Base-by-base conservation (phyloP, 208 protist species). In the Angomonas ambiguus region DNA sequence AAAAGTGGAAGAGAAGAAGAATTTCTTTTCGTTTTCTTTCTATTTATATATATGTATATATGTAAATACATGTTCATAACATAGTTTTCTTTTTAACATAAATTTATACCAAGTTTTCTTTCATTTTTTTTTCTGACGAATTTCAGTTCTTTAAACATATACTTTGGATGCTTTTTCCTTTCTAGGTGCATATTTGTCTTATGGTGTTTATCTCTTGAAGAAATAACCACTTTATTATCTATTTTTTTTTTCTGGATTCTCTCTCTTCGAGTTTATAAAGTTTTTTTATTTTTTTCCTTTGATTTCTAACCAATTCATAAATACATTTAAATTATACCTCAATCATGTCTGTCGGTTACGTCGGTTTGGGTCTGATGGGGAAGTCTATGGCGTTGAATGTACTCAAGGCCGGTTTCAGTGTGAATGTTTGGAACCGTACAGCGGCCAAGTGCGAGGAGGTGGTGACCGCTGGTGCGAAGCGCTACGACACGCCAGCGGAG, bases 291-390 rank as follows among this genome's bases (percentile, higher is more conserved):
- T 3, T 8, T 30, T 68, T 71, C 27, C 59, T 65, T 70, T 65
- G 8, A 35, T 49, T 1, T 30, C 13, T 32, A 2, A 4, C 5
- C 27, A 42, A 49, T 2, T 1, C 25, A 28, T 16, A 28, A 11
- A 18, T 25, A 30, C 20, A n/a, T n/a, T 25, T 51, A 20, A 57
- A 11, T 32, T 22, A 56, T 27, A 3, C 16, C 34, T 42, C 49
- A 38, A 67, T 34, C 57, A 74, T 96, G 58, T 77, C 67, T 34
- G 79, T 97, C 62, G 95, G 95, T 20, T 98, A 95, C 67, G 92
- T 98, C 70, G 95, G 95, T 13, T 79, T 96, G 20, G 95, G 95
- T 16, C 82, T 97, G 28, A 98, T 98, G 95, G 95, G 95, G 20
- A 88, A 84, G 57, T 86, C 85, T 61, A 98, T 98, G 89, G 91